These are phyloP conservation scores for Gloeopeniophorella convolvens DNA, from an alignment of 768 basidiomycete species.

Conservation along the genomic window DNA sequence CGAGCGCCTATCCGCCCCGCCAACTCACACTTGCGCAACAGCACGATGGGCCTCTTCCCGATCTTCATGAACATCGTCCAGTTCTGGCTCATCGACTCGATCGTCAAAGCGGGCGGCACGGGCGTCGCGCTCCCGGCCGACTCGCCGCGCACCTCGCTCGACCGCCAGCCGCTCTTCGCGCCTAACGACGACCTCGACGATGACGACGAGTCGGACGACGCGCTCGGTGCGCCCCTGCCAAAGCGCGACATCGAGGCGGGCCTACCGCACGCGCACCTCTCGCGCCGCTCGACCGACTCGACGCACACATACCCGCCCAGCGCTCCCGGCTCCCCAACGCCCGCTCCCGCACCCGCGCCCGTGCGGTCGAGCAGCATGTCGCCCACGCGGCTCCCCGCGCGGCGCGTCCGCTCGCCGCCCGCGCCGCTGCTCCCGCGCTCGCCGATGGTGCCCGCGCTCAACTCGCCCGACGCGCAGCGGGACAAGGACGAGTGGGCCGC, in stretches of 20 bases:
- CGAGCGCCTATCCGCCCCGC: not conserved
- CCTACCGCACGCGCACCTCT: constrained; percentile 31
- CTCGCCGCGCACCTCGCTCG: constrained; percentile 31
- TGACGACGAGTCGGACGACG: constrained; percentile 19
- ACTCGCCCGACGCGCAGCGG: constrained; percentile 12
- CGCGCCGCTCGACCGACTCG: constrained; percentile 30
- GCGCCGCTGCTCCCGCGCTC: constrained; percentile 23
- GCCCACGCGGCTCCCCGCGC: constrained; percentile 4
- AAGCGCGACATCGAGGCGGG: constrained; percentile 42
- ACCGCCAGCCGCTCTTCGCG: constrained; percentile 56
- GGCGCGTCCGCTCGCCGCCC: constrained; percentile 21
- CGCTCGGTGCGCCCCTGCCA: not conserved
- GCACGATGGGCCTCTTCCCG: constrained; percentile 89
- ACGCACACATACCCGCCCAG: constrained; percentile 61
- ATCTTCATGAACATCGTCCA: constrained; percentile 85
- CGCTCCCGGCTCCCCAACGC: constrained; percentile 36
- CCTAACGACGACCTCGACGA: constrained; percentile 40
- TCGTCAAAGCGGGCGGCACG: constrained; percentile 63
- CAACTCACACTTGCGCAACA: constrained; percentile 25
- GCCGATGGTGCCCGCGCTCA: constrained; percentile 12
- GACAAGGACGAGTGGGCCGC: constrained; percentile 39
- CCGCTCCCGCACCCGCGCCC: constrained; percentile 31
- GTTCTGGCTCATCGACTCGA: constrained; percentile 93
- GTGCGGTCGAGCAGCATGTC: constrained; percentile 28
- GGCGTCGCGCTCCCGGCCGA: constrained; percentile 36